Evolutionary conservation across 169 alveolate genomes (phyloP).

Genomic region (Eimeria zaria): DNA sequence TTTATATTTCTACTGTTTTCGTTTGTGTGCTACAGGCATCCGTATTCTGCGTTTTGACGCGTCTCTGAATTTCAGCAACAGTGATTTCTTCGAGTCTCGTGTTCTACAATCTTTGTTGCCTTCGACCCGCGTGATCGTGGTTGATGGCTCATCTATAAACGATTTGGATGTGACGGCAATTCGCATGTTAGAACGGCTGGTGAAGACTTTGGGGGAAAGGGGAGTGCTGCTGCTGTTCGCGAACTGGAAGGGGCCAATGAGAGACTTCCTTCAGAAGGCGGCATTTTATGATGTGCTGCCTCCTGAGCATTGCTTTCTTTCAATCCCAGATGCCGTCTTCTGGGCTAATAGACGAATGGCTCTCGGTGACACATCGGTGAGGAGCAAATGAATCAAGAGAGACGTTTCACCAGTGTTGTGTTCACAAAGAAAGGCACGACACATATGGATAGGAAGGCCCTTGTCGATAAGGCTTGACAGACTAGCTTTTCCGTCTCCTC

Average conservation of each 20-base stretch:
- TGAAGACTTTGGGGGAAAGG: conserved; percentile 20
- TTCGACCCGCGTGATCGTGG: conserved; percentile 50
- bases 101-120: conserved; percentile 73
- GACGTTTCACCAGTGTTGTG: too few species aligned
- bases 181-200: conserved; percentile 85
- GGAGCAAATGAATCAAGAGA: not conserved
- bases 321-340: conserved; percentile 86
- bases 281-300: conserved; percentile 82
- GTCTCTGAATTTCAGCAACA: conserved; percentile 86
- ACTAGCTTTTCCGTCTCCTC: not conserved
- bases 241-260: conserved; percentile 86
- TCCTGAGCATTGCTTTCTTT: conserved; percentile 85
- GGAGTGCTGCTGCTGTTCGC: conserved; percentile 78
- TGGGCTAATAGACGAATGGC: conserved; percentile 77
- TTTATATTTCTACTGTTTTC: not conserved
- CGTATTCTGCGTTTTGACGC: conserved; percentile 87
- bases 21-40: conserved; percentile 66
- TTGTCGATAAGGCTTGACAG: not conserved
- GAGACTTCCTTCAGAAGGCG: conserved; percentile 83
- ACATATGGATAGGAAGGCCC: not conserved
- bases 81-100: conserved; percentile 81
- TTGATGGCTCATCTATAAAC: conserved; percentile 85
- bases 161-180: conserved; percentile 85
- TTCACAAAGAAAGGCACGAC: too few species aligned
- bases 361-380: not conserved